These are phyloP conservation scores for Leccinum holopus DNA, from an alignment of 1,284 basidiomycete species.

Conservation along the genomic window DNA sequence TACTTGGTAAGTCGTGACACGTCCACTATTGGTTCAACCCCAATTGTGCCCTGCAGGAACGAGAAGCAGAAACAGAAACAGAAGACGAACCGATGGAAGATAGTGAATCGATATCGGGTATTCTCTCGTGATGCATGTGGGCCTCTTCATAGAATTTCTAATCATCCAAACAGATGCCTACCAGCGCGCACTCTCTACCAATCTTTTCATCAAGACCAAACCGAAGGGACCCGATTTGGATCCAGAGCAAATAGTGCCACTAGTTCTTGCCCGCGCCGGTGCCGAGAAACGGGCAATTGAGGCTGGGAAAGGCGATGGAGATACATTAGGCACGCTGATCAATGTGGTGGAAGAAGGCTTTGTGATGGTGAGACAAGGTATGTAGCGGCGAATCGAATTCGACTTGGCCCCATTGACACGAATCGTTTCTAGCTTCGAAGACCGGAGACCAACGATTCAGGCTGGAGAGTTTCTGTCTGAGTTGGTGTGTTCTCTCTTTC, in stretches of 20 bases:
- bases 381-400: conserved; percentile 7
- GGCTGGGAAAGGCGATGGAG: conserved; percentile 44
- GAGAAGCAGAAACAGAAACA: conserved; percentile 28
- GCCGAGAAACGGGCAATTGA: conserved; percentile 60
- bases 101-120: conserved; percentile 40
- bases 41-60: conserved; percentile 37
- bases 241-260: conserved; percentile 63
- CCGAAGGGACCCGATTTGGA: conserved; percentile 37
- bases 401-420: not conserved
- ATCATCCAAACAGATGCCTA: conserved; percentile 49
- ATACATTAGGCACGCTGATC: conserved; percentile 50
- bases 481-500: conserved; percentile 52
- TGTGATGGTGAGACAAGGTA: conserved; percentile 56
- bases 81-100: conserved; percentile 26
- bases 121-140: not conserved
- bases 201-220: conserved; percentile 43
- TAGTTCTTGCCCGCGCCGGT: conserved; percentile 66
- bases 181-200: conserved; percentile 53
- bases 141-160: not conserved
- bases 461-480: conserved; percentile 77
- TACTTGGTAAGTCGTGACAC: conserved; percentile 46
- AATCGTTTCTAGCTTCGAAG: conserved; percentile 39
- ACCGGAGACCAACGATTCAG: conserved; percentile 58
- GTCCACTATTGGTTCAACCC: not conserved
- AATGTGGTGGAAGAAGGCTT: conserved; percentile 61